phyloP scores from a whole-genome alignment of 2,329 filamentous ascomycete genomes.

The Aspergillus proliferans region DNA sequence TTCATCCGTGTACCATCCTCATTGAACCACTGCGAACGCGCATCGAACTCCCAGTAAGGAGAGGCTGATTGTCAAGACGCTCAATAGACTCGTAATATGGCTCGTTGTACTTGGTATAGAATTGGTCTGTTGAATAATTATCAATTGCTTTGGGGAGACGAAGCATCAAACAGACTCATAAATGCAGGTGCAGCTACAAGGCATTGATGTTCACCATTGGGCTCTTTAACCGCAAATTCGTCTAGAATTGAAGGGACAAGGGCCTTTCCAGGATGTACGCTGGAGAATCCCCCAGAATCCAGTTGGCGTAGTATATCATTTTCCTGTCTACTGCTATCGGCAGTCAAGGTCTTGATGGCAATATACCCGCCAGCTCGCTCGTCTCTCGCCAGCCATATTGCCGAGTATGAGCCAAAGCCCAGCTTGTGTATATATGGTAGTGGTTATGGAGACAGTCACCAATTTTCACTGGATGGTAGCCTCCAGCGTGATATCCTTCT shows the following conservation, averaged over 20 bases:
- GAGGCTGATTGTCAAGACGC: conserved; percentile 9
- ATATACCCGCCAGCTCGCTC: too few relatives aligned
- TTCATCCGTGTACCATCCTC: conserved; percentile 14
- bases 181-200: conserved; percentile 13
- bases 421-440: conserved; percentile 42
- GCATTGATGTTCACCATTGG: conserved; percentile 16
- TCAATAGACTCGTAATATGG: conserved; percentile 8
- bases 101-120: conserved; percentile 8
- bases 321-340: conserved; percentile 7
- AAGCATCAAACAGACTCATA: conserved; percentile 15
- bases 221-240: conserved; percentile 12
- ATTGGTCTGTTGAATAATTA: conserved; percentile 10
- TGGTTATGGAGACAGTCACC: conserved; percentile 35
- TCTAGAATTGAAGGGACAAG: conserved; percentile 10
- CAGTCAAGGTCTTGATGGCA: too few relatives aligned
- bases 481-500: neutral
- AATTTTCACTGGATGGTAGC: conserved; percentile 36
- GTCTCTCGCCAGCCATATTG: conserved; percentile 36
- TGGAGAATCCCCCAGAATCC: neutral
- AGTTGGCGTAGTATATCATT: conserved; percentile 3
- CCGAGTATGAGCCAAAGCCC: conserved; percentile 40
- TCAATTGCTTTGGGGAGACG: conserved; percentile 11
- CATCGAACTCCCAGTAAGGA: conserved; percentile 14
- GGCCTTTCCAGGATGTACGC: conserved; percentile 6
- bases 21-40: conserved; percentile 12